Evolutionary conservation across 202 grass and related monocot species (phyloP).

Genomic region (Dendrocalamus latiflorus): DNA sequence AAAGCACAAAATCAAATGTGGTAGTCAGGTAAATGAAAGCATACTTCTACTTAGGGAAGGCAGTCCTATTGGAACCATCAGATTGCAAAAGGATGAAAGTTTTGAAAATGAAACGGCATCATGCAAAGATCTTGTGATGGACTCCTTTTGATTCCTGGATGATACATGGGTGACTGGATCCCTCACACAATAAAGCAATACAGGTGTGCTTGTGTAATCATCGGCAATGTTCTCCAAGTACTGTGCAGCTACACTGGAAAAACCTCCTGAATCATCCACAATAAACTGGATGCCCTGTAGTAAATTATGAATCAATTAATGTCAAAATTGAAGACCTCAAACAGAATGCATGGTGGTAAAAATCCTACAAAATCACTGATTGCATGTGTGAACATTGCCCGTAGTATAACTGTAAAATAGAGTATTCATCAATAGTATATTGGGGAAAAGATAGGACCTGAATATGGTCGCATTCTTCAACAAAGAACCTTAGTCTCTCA

Average conservation of each 20-base stretch:
- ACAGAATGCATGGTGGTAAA: not conserved
- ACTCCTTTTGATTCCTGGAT: constrained; percentile 50
- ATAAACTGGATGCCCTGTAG: constrained; percentile 77
- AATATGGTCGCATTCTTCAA: too few relatives aligned
- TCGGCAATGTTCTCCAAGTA: constrained; percentile 79
- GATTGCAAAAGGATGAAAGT: constrained; percentile 66
- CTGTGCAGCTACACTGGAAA: constrained; percentile 63
- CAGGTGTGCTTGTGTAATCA: constrained; percentile 83
- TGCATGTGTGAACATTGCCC: not conserved
- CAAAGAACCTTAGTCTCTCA: too few relatives aligned
- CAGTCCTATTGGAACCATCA: constrained; percentile 75
- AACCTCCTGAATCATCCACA: constrained; percentile 87
- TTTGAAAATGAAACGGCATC: constrained; percentile 84
- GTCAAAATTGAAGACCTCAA: not conserved
- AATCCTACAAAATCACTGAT: not conserved
- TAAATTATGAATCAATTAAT: constrained; percentile 16
- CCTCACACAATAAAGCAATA: constrained; percentile 74
- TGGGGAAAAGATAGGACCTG: constrained; percentile 58
- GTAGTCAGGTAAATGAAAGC: not conserved
- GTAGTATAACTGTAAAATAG: not conserved
- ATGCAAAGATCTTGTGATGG: constrained; percentile 63
- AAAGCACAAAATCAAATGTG: not conserved
- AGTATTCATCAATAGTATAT: constrained; percentile 24
- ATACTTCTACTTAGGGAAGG: constrained; percentile 75
- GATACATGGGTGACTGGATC: constrained; percentile 51